phyloP scores from a whole-genome alignment of 2,329 filamentous ascomycete genomes.

The Aspergillus pseudoglaucus region DNA sequence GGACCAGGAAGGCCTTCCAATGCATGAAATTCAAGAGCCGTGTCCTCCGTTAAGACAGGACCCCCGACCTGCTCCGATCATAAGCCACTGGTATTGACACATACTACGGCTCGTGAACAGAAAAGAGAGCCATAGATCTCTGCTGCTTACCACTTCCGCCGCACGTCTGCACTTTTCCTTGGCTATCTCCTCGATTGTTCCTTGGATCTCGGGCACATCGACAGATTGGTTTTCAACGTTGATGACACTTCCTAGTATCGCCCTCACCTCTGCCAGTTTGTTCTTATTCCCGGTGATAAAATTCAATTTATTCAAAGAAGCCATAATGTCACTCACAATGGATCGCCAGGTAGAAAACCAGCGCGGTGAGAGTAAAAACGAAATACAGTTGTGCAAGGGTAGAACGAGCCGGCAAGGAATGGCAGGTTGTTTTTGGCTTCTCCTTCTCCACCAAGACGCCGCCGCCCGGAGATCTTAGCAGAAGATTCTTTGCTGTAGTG shows the following conservation, averaged over 20 bases:
- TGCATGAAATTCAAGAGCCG: constrained; percentile 85
- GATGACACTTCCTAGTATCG: constrained; percentile 70
- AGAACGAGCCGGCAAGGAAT: too few species aligned
- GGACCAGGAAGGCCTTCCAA: constrained; percentile 86
- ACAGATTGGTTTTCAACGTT: constrained; percentile 66
- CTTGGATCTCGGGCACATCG: constrained; percentile 86
- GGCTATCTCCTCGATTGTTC: constrained; percentile 85
- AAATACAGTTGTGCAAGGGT: too few species aligned
- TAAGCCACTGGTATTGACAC: constrained; percentile 1
- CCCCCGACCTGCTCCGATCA: constrained; percentile 58
- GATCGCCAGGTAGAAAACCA: too few species aligned
- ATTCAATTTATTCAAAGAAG: constrained; percentile 56
- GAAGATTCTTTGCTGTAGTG: too few species aligned
- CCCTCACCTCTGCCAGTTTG: constrained; percentile 83
- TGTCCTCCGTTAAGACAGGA: constrained; percentile 92
- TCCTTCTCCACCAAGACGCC: too few species aligned
- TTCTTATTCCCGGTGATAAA: constrained; percentile 97
- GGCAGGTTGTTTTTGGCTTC: too few species aligned
- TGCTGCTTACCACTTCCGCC: constrained; percentile 61
- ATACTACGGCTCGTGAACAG: background rate
- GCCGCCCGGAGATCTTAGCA: too few species aligned
- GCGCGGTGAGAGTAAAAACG: too few species aligned
- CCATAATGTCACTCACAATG: constrained; percentile 27
- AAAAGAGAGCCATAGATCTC: background rate
- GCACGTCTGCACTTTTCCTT: constrained; percentile 78